Percentiles rank a stretch among this genome's conserved stretches.
Evolutionary conservation across 2,329 filamentous ascomycete species (phyloP).

Genomic region (Fusarium aywerte): DNA sequence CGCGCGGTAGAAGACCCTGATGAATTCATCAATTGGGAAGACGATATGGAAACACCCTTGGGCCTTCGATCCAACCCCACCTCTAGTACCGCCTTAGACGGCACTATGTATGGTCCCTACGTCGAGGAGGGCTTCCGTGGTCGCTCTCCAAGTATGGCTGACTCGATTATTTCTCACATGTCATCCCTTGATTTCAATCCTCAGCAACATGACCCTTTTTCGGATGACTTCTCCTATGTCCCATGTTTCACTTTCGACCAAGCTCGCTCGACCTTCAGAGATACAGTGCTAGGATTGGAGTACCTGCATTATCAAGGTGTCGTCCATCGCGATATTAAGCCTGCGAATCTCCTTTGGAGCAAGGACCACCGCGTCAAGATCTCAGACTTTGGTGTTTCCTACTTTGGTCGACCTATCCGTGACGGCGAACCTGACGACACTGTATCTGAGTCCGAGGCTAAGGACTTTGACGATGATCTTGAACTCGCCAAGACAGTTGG

Average conservation of each 20-base stretch:
- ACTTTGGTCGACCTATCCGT: slow-evolving; percentile 87
- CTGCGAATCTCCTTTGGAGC: slow-evolving; percentile 90
- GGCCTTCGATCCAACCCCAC: slow-evolving; percentile 63
- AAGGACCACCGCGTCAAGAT: slow-evolving; percentile 91
- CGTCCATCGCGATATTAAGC: slow-evolving; percentile 86
- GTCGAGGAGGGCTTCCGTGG: slow-evolving; percentile 68
- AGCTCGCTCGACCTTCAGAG: slow-evolving; percentile 85
- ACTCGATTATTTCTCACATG: slow-evolving; percentile 78
- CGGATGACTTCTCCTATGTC: slow-evolving; percentile 92
- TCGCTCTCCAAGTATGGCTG: slow-evolving; percentile 82
- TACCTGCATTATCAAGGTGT: slow-evolving; percentile 91
- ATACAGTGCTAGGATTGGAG: slow-evolving; percentile 91
- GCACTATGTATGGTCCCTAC: slow-evolving; percentile 81
- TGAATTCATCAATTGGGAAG: slow-evolving; percentile 54
- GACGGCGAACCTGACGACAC: slow-evolving; percentile 83
- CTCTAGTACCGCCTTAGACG: slow-evolving; percentile 72
- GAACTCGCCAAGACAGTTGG: slow-evolving; percentile 98
- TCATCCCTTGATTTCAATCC: slow-evolving; percentile 70
- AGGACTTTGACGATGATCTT: slow-evolving; percentile 89
- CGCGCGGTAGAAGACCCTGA: slow-evolving; percentile 50
- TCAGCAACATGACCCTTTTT: slow-evolving; percentile 72
- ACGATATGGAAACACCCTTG: slow-evolving; percentile 65
- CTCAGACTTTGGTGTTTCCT: slow-evolving; percentile 98
- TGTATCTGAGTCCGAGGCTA: slow-evolving; percentile 82
- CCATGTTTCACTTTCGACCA: slow-evolving; percentile 90